phyloP scores from a whole-genome alignment of 2,329 filamentous ascomycete species.

The Aschersonia sp. region DNA sequence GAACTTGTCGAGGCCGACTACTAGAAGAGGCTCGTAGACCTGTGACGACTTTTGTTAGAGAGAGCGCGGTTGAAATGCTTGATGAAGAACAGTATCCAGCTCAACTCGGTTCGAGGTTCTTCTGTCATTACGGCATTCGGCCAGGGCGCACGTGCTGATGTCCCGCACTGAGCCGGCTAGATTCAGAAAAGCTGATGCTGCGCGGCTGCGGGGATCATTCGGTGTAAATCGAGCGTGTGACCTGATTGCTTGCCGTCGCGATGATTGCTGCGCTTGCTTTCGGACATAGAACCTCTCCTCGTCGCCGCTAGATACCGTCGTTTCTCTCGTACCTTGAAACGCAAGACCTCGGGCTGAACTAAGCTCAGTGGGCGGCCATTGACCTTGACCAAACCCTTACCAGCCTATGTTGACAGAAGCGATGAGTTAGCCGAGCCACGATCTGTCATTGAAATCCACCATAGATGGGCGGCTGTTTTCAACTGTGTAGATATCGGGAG shows the following conservation, averaged over 20 bases:
- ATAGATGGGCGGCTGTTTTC: no score
- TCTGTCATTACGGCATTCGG: not conserved
- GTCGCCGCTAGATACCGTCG: conserved; percentile 11
- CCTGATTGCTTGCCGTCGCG: no score
- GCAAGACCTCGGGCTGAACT: conserved; percentile 89
- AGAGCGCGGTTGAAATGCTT: not conserved
- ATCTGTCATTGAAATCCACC: no score
- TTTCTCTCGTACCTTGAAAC: conserved; percentile 69
- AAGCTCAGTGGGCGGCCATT: conserved; percentile 93
- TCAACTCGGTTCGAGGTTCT: not conserved
- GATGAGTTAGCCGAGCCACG: not conserved
- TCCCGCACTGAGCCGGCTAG: no score
- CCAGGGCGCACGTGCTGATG: no score
- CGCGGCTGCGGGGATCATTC: no score
- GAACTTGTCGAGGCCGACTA: conserved; percentile 96
- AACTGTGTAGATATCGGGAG: not conserved
- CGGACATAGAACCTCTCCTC: not conserved
- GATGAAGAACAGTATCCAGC: not conserved
- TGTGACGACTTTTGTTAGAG: conserved; percentile 15
- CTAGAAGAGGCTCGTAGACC: conserved; percentile 97
- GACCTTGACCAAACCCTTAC: conserved; percentile 81
- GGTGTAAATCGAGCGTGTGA: no score
- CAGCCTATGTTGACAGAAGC: conserved; percentile 20
- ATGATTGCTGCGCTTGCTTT: no score
- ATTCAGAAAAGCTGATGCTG: no score